Conservation (phyloP, 257 asterid species). For the Nicotiana knightiana region DNA sequence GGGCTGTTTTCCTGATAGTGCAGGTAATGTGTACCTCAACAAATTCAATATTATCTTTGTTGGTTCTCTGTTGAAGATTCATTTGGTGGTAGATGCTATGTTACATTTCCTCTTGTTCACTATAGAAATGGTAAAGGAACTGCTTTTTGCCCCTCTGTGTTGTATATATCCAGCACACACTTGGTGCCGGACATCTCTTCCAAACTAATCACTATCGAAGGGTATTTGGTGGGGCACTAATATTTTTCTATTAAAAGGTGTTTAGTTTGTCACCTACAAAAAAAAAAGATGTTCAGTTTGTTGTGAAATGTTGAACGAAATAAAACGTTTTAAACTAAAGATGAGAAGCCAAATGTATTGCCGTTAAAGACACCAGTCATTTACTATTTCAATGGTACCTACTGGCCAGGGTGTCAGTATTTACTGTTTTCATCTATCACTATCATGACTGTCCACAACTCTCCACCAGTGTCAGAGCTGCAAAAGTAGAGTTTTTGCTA, state of each 20-base stretch:
- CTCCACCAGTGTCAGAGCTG: background rate
- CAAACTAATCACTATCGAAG: background rate
- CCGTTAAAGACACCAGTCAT: background rate
- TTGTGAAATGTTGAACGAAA: background rate
- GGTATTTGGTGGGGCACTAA: background rate
- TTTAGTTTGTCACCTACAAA: background rate
- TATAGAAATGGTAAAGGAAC: background rate
- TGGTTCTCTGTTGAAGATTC: background rate
- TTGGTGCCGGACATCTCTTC: background rate
- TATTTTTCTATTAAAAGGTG: background rate
- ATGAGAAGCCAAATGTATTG: background rate
- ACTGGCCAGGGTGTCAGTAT: background rate
- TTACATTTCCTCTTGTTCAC: background rate
- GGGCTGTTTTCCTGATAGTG: conserved; percentile 75
- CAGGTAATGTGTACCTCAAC: conserved; percentile 70
- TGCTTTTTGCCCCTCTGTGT: background rate
- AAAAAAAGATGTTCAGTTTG: background rate
- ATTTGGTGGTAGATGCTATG: background rate
- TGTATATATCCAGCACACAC: background rate
- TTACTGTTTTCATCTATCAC: background rate
- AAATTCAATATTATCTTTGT: background rate
- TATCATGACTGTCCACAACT: background rate
- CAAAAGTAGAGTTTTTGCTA: background rate
- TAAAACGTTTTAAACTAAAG: background rate
- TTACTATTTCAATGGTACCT: background rate